Evolutionary conservation across 192 early-diverging fungal species (phyloP).

Genomic region (Coemansia sp.): DNA sequence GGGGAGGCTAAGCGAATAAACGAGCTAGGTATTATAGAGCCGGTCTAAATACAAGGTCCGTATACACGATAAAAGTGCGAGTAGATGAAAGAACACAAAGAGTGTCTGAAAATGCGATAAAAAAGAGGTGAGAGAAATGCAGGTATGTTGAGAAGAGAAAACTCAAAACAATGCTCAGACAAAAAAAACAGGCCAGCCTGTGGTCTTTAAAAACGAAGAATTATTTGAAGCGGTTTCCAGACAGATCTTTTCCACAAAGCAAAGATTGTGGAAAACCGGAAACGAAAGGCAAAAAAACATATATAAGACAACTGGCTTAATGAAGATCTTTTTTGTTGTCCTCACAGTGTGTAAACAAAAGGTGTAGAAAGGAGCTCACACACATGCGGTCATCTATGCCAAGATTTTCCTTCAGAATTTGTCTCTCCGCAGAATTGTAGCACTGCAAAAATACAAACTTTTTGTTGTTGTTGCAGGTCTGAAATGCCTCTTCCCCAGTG

Average conservation of each 20-base stretch:
- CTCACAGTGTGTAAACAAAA: too few relatives aligned
- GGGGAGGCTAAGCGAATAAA: background rate
- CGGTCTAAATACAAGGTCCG: background rate
- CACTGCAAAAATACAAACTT: too few relatives aligned
- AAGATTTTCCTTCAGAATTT: too few relatives aligned
- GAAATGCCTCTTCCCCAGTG: too few relatives aligned
- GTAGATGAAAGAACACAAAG: background rate
- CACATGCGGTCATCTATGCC: too few relatives aligned
- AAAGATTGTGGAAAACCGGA: background rate
- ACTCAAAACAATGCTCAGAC: background rate
- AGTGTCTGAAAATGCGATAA: background rate
- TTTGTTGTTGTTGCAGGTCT: too few relatives aligned
- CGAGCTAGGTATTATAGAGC: background rate
- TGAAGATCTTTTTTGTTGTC: too few relatives aligned
- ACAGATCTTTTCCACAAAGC: background rate
- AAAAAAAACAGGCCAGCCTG: background rate
- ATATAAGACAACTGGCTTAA: too few relatives aligned
- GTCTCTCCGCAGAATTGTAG: too few relatives aligned
- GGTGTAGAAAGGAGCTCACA: too few relatives aligned
- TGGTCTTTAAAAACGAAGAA: background rate
- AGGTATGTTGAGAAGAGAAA: background rate
- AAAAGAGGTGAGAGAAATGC: background rate
- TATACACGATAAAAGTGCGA: background rate
- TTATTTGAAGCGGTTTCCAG: conserved; percentile 1
- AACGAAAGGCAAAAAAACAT: background rate